Evolutionary conservation across 345 rosid genomes (phyloP).

Genomic region (Ceriops decandra): DNA sequence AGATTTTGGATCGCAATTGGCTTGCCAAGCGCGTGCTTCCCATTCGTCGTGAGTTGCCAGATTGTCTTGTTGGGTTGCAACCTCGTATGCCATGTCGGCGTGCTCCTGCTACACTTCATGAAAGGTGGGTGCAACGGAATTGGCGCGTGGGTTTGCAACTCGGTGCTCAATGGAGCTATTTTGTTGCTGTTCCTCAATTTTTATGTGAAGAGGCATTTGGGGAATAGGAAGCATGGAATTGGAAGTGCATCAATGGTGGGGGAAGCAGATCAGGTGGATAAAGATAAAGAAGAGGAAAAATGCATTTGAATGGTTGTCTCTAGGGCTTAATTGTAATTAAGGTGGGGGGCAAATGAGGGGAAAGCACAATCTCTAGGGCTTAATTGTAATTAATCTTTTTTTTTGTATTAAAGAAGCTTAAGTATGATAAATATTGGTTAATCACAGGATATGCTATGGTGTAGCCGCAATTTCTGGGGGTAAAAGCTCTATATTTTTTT

Average conservation of each 20-base stretch:
- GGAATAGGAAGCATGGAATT: conserved; percentile 2
- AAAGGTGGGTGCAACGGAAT: conserved; percentile 94
- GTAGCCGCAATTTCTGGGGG: background rate
- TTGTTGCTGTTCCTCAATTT: conserved; percentile 58
- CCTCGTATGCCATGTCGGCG: conserved; percentile 73
- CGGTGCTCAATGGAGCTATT: conserved; percentile 64
- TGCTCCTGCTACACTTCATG: conserved; percentile 57
- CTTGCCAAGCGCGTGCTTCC: conserved; percentile 62
- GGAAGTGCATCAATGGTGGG: background rate
- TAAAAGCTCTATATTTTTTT: background rate
- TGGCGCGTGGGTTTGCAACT: conserved; percentile 83
- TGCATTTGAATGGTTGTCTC: no score
- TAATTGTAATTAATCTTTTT: no score
- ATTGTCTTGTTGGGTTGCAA: conserved; percentile 56
- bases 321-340: no score
- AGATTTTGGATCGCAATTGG: conserved; percentile 68
- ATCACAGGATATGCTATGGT: background rate
- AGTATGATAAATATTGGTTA: background rate
- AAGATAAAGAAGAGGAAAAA: background rate
- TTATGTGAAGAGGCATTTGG: conserved; percentile 40
- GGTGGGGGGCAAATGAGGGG: background rate
- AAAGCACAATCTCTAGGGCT: background rate
- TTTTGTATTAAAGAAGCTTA: background rate
- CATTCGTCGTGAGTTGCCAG: conserved; percentile 67
- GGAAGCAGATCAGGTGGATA: background rate